phyloP scores from a whole-genome alignment of 495 filamentous ascomycete species.

The Bacidia gigantensis region DNA sequence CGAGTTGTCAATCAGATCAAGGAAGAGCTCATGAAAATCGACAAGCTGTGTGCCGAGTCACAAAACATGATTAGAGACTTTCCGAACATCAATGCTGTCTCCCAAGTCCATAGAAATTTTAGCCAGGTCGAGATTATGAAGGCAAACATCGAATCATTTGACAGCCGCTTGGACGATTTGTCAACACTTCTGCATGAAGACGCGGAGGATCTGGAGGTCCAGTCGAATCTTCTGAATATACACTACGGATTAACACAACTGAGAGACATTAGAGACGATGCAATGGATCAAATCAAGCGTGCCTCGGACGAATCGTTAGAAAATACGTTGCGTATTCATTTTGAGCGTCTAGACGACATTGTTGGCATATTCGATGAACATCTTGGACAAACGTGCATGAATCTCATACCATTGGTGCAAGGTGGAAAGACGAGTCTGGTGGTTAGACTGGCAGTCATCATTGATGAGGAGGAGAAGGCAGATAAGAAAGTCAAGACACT shows the following conservation, averaged over 20 bases:
- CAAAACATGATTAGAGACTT: slow-evolving; percentile 96
- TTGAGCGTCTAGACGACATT: slow-evolving; percentile 71
- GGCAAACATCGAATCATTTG: slow-evolving; percentile 71
- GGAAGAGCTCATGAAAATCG: slow-evolving; percentile 97
- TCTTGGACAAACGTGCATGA: slow-evolving; percentile 73
- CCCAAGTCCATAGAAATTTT: slow-evolving; percentile 89
- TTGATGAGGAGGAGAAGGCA: slow-evolving; percentile 90
- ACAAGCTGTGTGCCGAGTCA: slow-evolving; percentile 89
- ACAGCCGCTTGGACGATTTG: slow-evolving; percentile 55
- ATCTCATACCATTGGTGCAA: slow-evolving; percentile 73
- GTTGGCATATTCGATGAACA: slow-evolving; percentile 94
- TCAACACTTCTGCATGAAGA: slow-evolving; percentile 66
- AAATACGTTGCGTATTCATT: slow-evolving; percentile 74
- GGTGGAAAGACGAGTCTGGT: slow-evolving; percentile 77
- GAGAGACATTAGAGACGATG: slow-evolving; percentile 85
- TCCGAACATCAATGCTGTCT: slow-evolving; percentile 85
- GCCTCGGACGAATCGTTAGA: slow-evolving; percentile 59
- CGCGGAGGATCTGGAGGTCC: slow-evolving; percentile 71
- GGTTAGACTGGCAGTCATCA: slow-evolving; percentile 77
- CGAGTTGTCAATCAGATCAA: slow-evolving; percentile 77
- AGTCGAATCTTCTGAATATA: slow-evolving; percentile 76
- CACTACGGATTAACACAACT: slow-evolving; percentile 87
- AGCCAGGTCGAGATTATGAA: slow-evolving; percentile 86
- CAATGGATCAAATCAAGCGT: slow-evolving; percentile 82
- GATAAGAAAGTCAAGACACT: slow-evolving; percentile 81